Conservation (phyloP, 805 yeast species). For the Saccharomycopsis guyanensis region DNA sequence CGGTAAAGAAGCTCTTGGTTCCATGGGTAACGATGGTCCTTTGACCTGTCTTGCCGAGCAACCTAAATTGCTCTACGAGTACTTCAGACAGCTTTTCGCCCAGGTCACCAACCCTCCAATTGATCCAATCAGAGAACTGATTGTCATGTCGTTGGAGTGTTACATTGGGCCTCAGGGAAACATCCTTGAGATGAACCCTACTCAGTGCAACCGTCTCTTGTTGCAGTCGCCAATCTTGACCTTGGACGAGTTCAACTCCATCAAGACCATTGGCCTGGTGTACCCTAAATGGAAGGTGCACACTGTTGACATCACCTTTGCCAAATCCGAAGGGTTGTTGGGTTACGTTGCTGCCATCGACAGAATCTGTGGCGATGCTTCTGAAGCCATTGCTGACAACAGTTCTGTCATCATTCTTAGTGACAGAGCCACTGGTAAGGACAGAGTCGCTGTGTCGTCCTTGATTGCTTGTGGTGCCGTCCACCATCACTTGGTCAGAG, state of each 20-base stretch:
- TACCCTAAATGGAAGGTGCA: conserved; percentile 84
- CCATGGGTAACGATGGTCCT: conserved; percentile 98
- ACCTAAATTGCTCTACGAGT: conserved; percentile 85
- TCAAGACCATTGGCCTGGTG: conserved; percentile 61
- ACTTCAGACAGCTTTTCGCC: conserved; percentile 93
- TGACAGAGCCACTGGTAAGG: conserved; percentile 54
- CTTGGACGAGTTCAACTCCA: conserved; percentile 64
- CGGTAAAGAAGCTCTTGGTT: conserved; percentile 92
- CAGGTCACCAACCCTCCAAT: conserved; percentile 99
- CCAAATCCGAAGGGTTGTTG: conserved; percentile 69
- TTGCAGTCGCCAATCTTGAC: conserved; percentile 78
- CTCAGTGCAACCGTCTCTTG: conserved; percentile 83
- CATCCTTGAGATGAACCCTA: conserved; percentile 82
- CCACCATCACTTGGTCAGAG: conserved; percentile 92
- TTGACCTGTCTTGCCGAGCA: conserved; percentile 91
- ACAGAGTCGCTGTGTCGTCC: conserved; percentile 75
- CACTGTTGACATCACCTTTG: conserved; percentile 82
- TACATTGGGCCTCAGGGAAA: conserved; percentile 98
- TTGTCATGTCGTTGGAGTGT: conserved; percentile 96
- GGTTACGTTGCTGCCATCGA: conserved; percentile 85
- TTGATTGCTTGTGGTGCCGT: conserved; percentile 94
- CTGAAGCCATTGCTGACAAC: conserved; percentile 70
- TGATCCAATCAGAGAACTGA: conserved; percentile 94
- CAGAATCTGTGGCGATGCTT: conserved; percentile 79
- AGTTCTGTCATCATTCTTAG: conserved; percentile 69